Percentiles rank a stretch among this genome's conserved stretches.
phyloP scores from a whole-genome alignment of 768 basidiomycete genomes.

The Auriscalpium microsporum region DNA sequence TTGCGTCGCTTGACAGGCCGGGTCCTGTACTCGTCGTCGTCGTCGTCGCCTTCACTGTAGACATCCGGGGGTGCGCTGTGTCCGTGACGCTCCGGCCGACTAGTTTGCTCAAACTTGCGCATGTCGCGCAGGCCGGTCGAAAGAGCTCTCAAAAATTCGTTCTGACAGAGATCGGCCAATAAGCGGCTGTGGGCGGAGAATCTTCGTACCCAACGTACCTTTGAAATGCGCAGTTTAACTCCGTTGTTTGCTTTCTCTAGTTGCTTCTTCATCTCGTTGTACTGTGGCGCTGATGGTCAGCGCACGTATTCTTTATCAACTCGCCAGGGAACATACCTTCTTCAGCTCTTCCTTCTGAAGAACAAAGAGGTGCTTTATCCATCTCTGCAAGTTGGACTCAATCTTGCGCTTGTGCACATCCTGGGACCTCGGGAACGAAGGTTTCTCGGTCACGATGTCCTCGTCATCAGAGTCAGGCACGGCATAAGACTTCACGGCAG shows the following conservation, averaged over 20 bases:
- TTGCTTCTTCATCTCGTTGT: slow-evolving; percentile 53
- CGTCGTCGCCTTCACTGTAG: slow-evolving; percentile 43
- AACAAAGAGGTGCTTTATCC: slow-evolving; percentile 58
- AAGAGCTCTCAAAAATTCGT: slow-evolving; percentile 61
- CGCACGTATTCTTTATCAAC: too few relatives aligned
- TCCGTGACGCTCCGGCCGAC: slow-evolving; percentile 36
- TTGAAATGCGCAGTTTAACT: slow-evolving; percentile 43
- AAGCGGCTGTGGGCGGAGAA: background rate
- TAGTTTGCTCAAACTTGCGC: slow-evolving; percentile 50
- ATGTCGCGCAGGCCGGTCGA: slow-evolving; percentile 47
- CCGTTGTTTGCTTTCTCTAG: slow-evolving; percentile 39
- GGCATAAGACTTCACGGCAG: slow-evolving; percentile 51
- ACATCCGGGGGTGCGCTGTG: slow-evolving; percentile 32
- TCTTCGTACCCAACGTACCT: slow-evolving; percentile 34
- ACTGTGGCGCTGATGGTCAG: slow-evolving; percentile 28
- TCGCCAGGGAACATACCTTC: slow-evolving; percentile 38
- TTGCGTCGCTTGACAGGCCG: slow-evolving; percentile 20
- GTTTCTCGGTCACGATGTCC: slow-evolving; percentile 27
- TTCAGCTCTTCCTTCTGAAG: slow-evolving; percentile 59
- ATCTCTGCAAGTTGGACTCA: slow-evolving; percentile 46
- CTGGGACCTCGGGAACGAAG: slow-evolving; percentile 20
- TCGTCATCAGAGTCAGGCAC: slow-evolving; percentile 70
- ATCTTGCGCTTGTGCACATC: slow-evolving; percentile 28
- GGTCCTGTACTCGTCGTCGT: slow-evolving; percentile 37
- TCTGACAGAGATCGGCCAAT: slow-evolving; percentile 30